phyloP scores from a whole-genome alignment of 352 stramenopile genomes.

The Phytopythium mirpurense region DNA sequence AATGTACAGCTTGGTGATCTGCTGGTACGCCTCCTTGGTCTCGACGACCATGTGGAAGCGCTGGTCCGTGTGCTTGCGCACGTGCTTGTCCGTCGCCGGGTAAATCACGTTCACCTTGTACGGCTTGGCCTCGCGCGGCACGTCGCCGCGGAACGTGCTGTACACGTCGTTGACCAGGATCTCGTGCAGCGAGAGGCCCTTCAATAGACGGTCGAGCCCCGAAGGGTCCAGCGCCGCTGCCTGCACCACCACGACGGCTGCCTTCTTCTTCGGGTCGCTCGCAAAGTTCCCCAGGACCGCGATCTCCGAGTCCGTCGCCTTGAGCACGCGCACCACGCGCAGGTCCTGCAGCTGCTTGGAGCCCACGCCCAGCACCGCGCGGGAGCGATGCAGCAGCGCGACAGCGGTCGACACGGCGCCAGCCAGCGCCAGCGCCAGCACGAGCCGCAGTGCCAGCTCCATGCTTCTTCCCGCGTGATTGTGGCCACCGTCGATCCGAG shows the following conservation, averaged over 20 bases:
- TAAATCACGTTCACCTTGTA: constrained; percentile 86
- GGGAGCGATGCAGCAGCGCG: constrained; percentile 26
- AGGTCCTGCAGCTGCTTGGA: constrained; percentile 50
- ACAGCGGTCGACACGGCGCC: constrained; percentile 20
- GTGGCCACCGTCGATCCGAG: no score
- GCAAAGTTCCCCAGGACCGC: constrained; percentile 68
- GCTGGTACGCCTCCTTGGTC: constrained; percentile 71
- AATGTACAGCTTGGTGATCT: constrained; percentile 71
- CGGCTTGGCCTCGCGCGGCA: constrained; percentile 57
- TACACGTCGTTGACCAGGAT: constrained; percentile 84
- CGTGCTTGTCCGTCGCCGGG: constrained; percentile 70
- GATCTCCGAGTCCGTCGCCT: constrained; percentile 55
- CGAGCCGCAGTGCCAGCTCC: constrained; percentile 2
- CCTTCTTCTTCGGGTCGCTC: constrained; percentile 49
- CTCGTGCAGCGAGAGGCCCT: constrained; percentile 55
- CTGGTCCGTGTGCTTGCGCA: constrained; percentile 83
- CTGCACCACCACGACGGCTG: constrained; percentile 65
- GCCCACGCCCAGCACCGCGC: constrained; percentile 18
- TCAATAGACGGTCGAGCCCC: constrained; percentile 35
- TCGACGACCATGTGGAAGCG: constrained; percentile 81
- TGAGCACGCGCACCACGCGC: constrained; percentile 58
- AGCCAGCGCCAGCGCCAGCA: constrained; percentile 4
- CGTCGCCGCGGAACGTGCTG: constrained; percentile 66
- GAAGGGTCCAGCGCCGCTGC: constrained; percentile 49
- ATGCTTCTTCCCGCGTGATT: neutral